phyloP scores from a whole-genome alignment of 495 filamentous ascomycete species.

The Diplogelasinospora grovesii region DNA sequence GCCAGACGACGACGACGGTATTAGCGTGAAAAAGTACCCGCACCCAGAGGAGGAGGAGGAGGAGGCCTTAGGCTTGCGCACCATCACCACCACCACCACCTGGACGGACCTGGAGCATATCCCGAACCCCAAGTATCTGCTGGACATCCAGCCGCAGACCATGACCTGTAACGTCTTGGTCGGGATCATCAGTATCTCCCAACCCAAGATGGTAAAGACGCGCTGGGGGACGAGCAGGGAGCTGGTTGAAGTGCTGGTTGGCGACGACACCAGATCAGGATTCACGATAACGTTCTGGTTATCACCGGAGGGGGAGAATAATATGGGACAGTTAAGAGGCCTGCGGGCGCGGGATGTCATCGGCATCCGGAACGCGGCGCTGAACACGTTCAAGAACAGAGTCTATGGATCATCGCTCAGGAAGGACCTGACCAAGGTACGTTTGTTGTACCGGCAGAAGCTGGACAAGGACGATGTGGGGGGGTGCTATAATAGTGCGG shows the following conservation, averaged over 20 bases:
- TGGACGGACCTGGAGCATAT: slow-evolving; percentile 65
- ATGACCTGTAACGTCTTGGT: slow-evolving; percentile 72
- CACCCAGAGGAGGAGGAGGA: too few species aligned
- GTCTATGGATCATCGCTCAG: slow-evolving; percentile 74
- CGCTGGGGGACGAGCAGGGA: slow-evolving; percentile 49
- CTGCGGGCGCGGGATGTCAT: slow-evolving; percentile 68
- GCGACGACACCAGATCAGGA: slow-evolving; percentile 76
- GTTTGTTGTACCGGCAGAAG: slow-evolving; percentile 53
- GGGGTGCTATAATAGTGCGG: slow-evolving; percentile 35
- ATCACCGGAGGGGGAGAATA: slow-evolving; percentile 20
- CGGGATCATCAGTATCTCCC: slow-evolving; percentile 64
- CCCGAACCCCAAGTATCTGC: slow-evolving; percentile 61
- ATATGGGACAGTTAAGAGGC: slow-evolving; percentile 39
- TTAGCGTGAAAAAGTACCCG: too few species aligned
- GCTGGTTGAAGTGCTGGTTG: slow-evolving; percentile 72
- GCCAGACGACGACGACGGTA: too few species aligned
- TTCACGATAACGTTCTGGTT: slow-evolving; percentile 87
- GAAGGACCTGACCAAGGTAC: slow-evolving; percentile 61
- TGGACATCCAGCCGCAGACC: slow-evolving; percentile 68
- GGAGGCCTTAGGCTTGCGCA: too few species aligned
- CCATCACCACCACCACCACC: too few species aligned
- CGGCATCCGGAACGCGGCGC: slow-evolving; percentile 67
- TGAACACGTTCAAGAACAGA: slow-evolving; percentile 61
- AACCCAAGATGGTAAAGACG: slow-evolving; percentile 51
- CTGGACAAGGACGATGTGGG: slow-evolving; percentile 36